phyloP scores from a whole-genome alignment of 805 yeast species.

The Teunomyces funiuensis region DNA sequence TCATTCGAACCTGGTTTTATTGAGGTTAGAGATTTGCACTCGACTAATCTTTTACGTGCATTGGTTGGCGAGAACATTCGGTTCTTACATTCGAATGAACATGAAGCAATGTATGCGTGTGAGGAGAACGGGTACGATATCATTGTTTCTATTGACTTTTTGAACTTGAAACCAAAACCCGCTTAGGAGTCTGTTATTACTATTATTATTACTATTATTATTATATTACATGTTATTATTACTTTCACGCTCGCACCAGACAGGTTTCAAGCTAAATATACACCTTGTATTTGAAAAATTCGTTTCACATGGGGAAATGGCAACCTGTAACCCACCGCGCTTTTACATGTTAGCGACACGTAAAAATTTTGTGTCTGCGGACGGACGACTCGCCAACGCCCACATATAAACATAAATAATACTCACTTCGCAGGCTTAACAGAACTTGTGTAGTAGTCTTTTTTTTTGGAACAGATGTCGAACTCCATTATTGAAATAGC shows the following conservation, averaged over 20 bases:
- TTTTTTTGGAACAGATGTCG: slow-evolving; percentile 1
- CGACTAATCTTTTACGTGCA: slow-evolving; percentile 82
- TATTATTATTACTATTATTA: no score
- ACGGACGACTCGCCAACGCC: slow-evolving; percentile 2
- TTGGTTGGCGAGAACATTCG: slow-evolving; percentile 90
- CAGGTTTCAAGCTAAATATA: no score
- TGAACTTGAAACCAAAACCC: slow-evolving; percentile 52
- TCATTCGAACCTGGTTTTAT: slow-evolving; percentile 90
- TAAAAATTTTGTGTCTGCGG: slow-evolving; percentile 2
- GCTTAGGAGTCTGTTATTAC: neutral
- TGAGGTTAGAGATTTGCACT: slow-evolving; percentile 88
- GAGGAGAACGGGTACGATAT: slow-evolving; percentile 91
- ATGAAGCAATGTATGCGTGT: slow-evolving; percentile 89
- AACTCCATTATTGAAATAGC: slow-evolving; percentile 23
- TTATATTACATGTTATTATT: neutral
- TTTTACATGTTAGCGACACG: slow-evolving; percentile 4
- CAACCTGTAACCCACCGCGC: neutral
- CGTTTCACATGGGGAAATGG: neutral
- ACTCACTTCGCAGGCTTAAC: neutral
- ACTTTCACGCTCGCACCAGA: no score
- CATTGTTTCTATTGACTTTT: slow-evolving; percentile 88
- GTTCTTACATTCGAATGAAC: slow-evolving; percentile 83
- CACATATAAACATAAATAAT: neutral
- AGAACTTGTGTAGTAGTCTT: neutral
- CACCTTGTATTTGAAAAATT: no score